Conservation (phyloP, 1,284 basidiomycete genomes). For the Lentinula novae-zelandiae region DNA sequence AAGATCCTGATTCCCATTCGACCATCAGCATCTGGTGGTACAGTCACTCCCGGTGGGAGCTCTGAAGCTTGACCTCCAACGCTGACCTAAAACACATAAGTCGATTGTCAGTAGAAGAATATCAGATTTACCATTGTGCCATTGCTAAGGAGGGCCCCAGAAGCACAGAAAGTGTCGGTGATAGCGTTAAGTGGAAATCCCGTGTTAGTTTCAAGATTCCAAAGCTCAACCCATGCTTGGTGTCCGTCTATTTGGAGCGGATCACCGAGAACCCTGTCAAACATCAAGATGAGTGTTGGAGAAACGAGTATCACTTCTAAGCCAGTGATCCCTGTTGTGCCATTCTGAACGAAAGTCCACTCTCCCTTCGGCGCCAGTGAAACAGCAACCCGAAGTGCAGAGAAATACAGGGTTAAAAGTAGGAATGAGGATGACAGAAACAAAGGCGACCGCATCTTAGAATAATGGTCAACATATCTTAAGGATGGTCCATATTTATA, state of each 20-base stretch:
- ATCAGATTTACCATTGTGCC: slow-evolving; percentile 35
- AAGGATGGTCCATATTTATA: background rate
- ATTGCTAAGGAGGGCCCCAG: slow-evolving; percentile 45
- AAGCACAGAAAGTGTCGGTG: slow-evolving; percentile 52
- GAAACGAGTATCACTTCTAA: slow-evolving; percentile 46
- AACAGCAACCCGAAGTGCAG: background rate
- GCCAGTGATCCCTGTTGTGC: slow-evolving; percentile 42
- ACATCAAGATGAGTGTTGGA: slow-evolving; percentile 39
- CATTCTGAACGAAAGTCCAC: slow-evolving; percentile 36
- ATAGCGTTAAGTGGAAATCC: slow-evolving; percentile 37
- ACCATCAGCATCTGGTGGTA: slow-evolving; percentile 24
- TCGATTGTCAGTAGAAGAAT: background rate
- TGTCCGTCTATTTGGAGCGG: slow-evolving; percentile 39
- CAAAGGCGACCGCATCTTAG: background rate
- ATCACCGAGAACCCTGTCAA: slow-evolving; percentile 44
- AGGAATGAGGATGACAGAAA: background rate
- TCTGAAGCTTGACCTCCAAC: slow-evolving; percentile 33
- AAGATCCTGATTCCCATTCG: slow-evolving; percentile 35
- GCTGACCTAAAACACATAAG: slow-evolving; percentile 28
- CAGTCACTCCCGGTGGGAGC: slow-evolving; percentile 20
- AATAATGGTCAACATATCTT: too few species aligned
- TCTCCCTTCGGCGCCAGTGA: background rate
- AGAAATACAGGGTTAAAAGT: background rate
- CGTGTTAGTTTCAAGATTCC: slow-evolving; percentile 38
- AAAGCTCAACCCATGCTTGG: slow-evolving; percentile 44